Percentiles rank a stretch among this genome's conserved stretches.
Evolutionary conservation across 495 filamentous ascomycete genomes (phyloP).

Genomic region (Penicillium fimorum): DNA sequence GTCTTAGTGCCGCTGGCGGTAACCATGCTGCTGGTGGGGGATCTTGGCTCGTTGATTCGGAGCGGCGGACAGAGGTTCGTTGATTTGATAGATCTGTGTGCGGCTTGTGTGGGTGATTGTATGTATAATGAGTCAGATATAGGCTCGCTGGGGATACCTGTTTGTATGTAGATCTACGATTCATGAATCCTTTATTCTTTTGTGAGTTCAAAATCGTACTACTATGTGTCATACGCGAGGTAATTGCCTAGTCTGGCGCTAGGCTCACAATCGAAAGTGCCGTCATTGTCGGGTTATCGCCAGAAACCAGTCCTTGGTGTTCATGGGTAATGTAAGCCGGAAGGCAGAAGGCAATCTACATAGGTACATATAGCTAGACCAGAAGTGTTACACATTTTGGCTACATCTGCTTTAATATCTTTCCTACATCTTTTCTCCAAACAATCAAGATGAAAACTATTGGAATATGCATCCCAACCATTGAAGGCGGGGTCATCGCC

Average conservation of each 20-base stretch:
- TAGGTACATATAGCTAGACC: no score
- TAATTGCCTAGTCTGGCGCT: no score
- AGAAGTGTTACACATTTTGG: no score
- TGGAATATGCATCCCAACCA: slow-evolving; percentile 15
- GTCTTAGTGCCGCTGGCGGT: slow-evolving; percentile 57
- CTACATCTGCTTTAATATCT: no score
- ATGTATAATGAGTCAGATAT: background rate
- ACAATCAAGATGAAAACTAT: slow-evolving; percentile 6
- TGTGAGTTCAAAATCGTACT: background rate
- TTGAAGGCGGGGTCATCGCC: slow-evolving; percentile 8
- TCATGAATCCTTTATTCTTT: slow-evolving; percentile 14
- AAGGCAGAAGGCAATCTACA: no score
- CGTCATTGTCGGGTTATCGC: no score
- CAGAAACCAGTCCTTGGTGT: no score
- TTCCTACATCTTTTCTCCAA: background rate
- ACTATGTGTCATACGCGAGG: no score
- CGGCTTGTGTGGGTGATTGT: background rate
- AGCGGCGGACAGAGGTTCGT: slow-evolving; percentile 30
- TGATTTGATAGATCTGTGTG: slow-evolving; percentile 8
- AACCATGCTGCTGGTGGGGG: slow-evolving; percentile 52
- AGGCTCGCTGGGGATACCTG: background rate
- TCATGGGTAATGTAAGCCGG: no score
- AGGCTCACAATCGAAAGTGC: no score
- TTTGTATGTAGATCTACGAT: slow-evolving; percentile 19
- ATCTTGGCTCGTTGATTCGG: slow-evolving; percentile 61